Conservation (phyloP, 805 yeast genomes). For the Millerozyma acaciae region DNA sequence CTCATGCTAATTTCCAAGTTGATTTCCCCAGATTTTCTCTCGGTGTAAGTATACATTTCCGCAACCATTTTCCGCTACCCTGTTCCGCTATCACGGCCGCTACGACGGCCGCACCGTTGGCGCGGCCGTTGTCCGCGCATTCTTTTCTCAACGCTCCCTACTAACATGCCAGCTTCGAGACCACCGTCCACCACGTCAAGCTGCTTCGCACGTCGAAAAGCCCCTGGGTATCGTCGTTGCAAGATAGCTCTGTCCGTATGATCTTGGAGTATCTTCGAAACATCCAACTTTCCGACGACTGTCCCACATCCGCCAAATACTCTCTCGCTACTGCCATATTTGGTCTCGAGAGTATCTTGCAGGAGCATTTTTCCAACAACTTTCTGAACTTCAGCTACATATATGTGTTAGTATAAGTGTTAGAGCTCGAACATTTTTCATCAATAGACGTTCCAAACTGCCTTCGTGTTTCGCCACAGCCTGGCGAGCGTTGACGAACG, state of each 20-base stretch:
- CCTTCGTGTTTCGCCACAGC: too few species aligned
- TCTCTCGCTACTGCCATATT: constrained; percentile 1
- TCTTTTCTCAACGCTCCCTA: too few species aligned
- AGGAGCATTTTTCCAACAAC: constrained; percentile 1
- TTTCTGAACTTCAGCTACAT: constrained; percentile 2
- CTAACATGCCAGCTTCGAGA: constrained; percentile 2
- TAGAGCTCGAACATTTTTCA: not conserved
- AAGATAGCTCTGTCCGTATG: constrained; percentile 1
- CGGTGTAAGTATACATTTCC: constrained; percentile 1
- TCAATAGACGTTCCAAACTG: too few species aligned
- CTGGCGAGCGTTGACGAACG: too few species aligned
- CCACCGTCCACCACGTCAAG: not conserved
- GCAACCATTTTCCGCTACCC: not conserved
- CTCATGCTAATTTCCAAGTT: not conserved
- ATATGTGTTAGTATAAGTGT: constrained; percentile 1
- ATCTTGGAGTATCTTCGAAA: constrained; percentile 3
- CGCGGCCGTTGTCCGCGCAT: not conserved
- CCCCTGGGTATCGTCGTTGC: constrained; percentile 1
- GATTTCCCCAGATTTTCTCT: not conserved
- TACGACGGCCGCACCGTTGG: not conserved
- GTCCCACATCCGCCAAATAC: not conserved
- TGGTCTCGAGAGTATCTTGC: constrained; percentile 3
- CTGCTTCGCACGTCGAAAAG: not conserved
- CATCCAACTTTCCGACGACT: constrained; percentile 1
- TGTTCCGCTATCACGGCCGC: not conserved